phyloP scores from a whole-genome alignment of 2,329 filamentous ascomycete species.

The Apiospora kogelbergensis region DNA sequence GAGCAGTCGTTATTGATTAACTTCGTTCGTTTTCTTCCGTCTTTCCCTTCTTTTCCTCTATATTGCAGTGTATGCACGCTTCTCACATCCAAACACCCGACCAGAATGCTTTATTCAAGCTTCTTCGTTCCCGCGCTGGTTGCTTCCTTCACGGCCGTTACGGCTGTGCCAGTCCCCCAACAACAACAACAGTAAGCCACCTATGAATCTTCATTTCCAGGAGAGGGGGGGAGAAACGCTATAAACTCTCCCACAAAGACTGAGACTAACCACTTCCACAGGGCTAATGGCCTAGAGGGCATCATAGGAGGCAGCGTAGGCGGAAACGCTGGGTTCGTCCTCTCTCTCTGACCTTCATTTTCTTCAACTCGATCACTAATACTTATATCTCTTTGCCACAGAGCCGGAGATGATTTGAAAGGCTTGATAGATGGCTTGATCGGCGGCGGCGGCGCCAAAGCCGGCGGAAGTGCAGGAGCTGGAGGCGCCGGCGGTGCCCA shows the following conservation, averaged over 20 bases:
- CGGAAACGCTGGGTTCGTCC: not conserved
- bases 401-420: no score
- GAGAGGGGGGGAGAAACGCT: not conserved
- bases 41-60: not conserved
- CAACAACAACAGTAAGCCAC: not conserved
- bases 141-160: constrained; percentile 13
- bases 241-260: not conserved
- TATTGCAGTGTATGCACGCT: not conserved
- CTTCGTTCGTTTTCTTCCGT: not conserved
- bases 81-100: not conserved
- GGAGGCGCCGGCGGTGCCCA: not conserved
- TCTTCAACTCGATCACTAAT: not conserved
- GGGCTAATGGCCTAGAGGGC: not conserved
- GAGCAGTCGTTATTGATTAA: not conserved
- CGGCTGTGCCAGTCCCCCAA: not conserved
- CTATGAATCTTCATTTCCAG: not conserved
- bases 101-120: constrained; percentile 14
- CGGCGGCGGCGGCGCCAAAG: not conserved
- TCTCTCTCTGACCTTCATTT: not conserved
- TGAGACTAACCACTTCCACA: not conserved
- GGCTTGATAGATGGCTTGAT: not conserved
- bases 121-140: constrained; percentile 16
- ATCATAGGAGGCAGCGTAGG: not conserved
- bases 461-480: not conserved
- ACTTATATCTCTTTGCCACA: not conserved